Conservation (phyloP, 331 rosid species). For the Cydonia oblonga region DNA sequence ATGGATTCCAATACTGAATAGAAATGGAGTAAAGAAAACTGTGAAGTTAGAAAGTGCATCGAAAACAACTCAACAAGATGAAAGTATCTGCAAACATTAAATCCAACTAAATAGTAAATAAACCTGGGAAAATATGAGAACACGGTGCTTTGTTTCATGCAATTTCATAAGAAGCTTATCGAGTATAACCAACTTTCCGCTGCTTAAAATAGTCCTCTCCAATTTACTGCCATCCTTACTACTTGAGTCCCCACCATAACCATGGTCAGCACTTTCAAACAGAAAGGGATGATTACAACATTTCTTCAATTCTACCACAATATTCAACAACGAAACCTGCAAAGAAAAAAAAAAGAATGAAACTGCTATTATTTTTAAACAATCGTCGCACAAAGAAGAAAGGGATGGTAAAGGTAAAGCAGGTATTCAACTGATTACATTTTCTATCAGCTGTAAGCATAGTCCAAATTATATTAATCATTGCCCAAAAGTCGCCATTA, state of each 20-base stretch:
- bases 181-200: constrained; percentile 93
- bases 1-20: not conserved
- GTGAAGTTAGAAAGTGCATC: not conserved
- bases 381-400: not conserved
- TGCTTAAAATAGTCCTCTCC: constrained; percentile 88
- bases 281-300: constrained; percentile 99
- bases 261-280: constrained; percentile 99
- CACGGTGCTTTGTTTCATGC: constrained; percentile 95
- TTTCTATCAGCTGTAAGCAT: not conserved
- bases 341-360: constrained; percentile 1
- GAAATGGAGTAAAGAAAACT: not conserved
- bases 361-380: not conserved
- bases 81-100: not conserved
- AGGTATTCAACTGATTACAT: not conserved
- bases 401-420: not conserved
- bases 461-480: no score
- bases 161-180: constrained; percentile 89
- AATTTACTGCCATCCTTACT: constrained; percentile 66
- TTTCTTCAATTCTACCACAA: constrained; percentile 96
- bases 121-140: constrained; percentile 96
- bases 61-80: not conserved
- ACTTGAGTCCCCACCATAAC: constrained; percentile 86
- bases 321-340: constrained; percentile 93
- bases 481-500: not conserved
- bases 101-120: constrained; percentile 12